Evolutionary conservation across 768 basidiomycete species (phyloP), one percentile per base, ranked within the genome.

Genomic region (Leccinum obscurum): DNA sequence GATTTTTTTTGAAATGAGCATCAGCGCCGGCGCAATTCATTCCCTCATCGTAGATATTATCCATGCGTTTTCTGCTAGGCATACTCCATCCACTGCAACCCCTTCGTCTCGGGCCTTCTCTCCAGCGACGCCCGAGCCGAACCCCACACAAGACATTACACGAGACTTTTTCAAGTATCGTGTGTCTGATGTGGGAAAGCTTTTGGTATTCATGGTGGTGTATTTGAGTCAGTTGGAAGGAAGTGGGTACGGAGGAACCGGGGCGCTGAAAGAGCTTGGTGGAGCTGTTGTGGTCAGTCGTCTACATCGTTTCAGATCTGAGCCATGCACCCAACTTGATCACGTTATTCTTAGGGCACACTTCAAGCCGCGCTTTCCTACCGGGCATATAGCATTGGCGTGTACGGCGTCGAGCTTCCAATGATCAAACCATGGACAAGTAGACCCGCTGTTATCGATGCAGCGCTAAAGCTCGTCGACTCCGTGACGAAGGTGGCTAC

Each of bases 371-470:
- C 92, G 0, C 78, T 86, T 54, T 85, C 88, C 35, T 93, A 92
- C 71, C 84, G 95, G 44, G 81, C 83, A 39, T 86, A 87, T 63
- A 88, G 92, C 65, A 69, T 82, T 2, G 78, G 80, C 8, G 84
- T 90, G 9, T 98, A 98, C 70, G 92, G 92, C 32, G 80, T 98
- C 49, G 81, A 85, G 24, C 77, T 81, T 22, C 88, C 83, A 5
- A 85, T 85, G 83, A 80, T 82, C 63, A 82, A 87, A 61, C 87
- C 91, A 0, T 98, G 95, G 96, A 93, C 93, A 17, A 92, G 92
- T 67, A 80, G 80, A 51, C 78, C 86, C 3, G 69, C 77, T 0
- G 72, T 92, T 15, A 84, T 96, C 55, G 89, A 93, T 48, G 80
- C 85, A 9, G 73, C 90, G 6, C 78, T 87, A 26, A 80, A 80